These are phyloP conservation scores for Mucor piriformis DNA, from an alignment of 371 early-diverging fungal genomes.

Conservation along the genomic window DNA sequence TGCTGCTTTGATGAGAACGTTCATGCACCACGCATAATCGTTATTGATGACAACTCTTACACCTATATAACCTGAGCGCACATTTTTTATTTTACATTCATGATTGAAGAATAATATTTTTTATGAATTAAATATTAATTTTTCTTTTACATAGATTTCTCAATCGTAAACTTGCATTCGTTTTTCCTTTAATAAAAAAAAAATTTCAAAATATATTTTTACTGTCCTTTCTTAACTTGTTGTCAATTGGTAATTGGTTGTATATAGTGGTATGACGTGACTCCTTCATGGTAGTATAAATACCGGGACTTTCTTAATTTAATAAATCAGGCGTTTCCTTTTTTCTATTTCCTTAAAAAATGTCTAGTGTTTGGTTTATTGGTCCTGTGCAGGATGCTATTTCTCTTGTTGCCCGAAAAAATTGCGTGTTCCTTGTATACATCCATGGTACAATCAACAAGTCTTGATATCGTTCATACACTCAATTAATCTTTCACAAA, in stretches of 20 bases:
- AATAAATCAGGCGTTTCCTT: not conserved
- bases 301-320: too few species aligned
- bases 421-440: conserved; percentile 29
- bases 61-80: conserved; percentile 24
- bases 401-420: conserved; percentile 16
- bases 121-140: not conserved
- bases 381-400: conserved; percentile 29
- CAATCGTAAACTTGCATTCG: too few species aligned
- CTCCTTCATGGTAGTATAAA: too few species aligned
- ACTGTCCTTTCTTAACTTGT: not conserved
- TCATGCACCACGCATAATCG: conserved; percentile 48
- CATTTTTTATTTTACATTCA: not conserved
- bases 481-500: not conserved
- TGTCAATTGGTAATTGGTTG: not conserved
- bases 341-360: not conserved
- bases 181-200: not conserved
- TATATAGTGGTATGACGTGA: not conserved
- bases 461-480: too few species aligned
- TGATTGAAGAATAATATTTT: not conserved
- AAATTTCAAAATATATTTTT: not conserved
- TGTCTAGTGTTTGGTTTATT: conserved; percentile 22
- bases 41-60: conserved; percentile 39
- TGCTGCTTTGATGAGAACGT: conserved; percentile 32
- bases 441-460: conserved; percentile 21
- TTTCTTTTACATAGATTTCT: not conserved